Base-by-base conservation (phyloP, 257 asterid species). In the Lantana camara region DNA sequence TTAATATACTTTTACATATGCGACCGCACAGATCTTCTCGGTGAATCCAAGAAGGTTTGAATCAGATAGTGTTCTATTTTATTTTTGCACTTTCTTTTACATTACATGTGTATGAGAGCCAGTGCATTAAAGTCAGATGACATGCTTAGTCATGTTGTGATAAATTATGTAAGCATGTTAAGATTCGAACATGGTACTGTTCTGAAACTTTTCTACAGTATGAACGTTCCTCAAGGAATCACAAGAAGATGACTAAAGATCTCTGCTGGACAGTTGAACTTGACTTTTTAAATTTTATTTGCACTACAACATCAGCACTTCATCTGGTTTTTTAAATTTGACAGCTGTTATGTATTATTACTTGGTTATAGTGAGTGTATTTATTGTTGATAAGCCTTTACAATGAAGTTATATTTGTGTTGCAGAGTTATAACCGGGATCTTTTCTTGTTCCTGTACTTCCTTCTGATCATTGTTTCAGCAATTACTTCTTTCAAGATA, bases 371-470 rank as follows among this genome's bases (percentile, higher is more conserved):
- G 34, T 55, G 30, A 27, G 32, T 64, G 21, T 58, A 46, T 41
- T 22, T 24, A 13, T 40, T 29, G 27, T 23, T 59, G 64, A 53
- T 55, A 62, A 38, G 66, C 19, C 15, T 64, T 48, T 60, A 63
- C 49, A 19, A 61, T 51, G 16, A 59, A 54, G 12, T 57, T 58
- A 50, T 60, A 11, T 30, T 69, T 77, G 68, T 74, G 46, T 73
- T 59, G 79, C 95, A 86, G 96, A 85, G 76, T 78, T 86, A 83
- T 73, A 84, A 82, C 73, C 82, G 95, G 77, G 97, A 87, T 68
- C 96, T 87, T 71, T 89, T 92, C 87, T 63, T 82, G 84, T 92
- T 92, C 83, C 89, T 91, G 58, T 91, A 88, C 85, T 84, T 81
- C 83, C 91, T 91, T 67, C 89, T 91, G 79, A 86, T 91, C 84